Conservation (phyloP, 1,139 yeast genomes). For the Nakaseomyces nivariensis region DNA sequence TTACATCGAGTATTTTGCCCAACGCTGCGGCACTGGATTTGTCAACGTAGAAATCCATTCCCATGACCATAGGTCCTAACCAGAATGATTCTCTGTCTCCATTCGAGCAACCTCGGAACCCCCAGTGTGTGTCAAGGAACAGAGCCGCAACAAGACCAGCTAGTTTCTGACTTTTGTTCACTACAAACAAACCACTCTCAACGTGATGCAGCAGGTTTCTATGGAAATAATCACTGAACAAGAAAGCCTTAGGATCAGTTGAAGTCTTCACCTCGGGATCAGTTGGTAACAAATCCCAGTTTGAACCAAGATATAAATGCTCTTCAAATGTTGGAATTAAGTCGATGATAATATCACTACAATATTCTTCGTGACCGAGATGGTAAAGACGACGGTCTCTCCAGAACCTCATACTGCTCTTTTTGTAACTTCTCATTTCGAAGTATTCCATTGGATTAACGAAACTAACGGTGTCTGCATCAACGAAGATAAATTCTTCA, state of each 20-base stretch:
- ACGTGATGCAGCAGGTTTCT: conserved; percentile 36
- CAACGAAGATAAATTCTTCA: conserved; percentile 39
- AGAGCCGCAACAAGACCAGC: conserved; percentile 37
- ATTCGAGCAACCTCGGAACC: conserved; percentile 36
- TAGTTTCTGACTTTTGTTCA: conserved; percentile 36
- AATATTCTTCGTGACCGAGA: conserved; percentile 28
- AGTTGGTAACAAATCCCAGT: conserved; percentile 19
- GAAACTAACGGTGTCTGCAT: conserved; percentile 40
- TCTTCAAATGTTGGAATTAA: conserved; percentile 36
- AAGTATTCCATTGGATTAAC: conserved; percentile 34
- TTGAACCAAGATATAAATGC: conserved; percentile 8
- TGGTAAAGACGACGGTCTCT: conserved; percentile 37
- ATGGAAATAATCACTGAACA: conserved; percentile 4
- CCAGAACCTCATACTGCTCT: conserved; percentile 37
- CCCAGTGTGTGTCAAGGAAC: conserved; percentile 34
- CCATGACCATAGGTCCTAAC: conserved; percentile 46
- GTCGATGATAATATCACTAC: conserved; percentile 29
- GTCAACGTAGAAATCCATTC: conserved; percentile 37
- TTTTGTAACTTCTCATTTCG: conserved; percentile 28
- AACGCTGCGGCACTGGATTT: conserved; percentile 21
- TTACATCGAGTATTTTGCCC: conserved; percentile 14
- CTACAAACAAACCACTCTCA: conserved; percentile 44
- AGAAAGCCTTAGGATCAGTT: neutral
- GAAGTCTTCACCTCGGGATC: conserved; percentile 4
- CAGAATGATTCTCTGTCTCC: conserved; percentile 64